These are phyloP conservation scores for Trametes villosa DNA, from an alignment of 768 basidiomycete species.

Conservation along the genomic window DNA sequence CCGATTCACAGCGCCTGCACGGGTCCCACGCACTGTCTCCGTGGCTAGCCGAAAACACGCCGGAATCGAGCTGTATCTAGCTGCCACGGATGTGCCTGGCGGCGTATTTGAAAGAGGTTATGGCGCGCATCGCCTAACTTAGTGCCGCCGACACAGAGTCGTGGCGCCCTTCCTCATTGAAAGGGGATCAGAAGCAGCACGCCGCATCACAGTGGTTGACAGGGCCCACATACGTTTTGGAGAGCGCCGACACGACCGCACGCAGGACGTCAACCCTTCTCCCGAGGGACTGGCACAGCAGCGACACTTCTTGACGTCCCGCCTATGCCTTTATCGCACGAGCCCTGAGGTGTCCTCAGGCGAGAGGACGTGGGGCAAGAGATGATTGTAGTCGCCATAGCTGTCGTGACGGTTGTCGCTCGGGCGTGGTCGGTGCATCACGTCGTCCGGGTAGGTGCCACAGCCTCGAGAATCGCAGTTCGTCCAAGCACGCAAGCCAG, in stretches of 20 bases:
- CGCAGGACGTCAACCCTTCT: slow-evolving; percentile 1
- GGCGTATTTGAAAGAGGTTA: neutral
- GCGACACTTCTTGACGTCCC: neutral
- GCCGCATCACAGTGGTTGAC: neutral
- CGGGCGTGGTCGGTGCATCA: slow-evolving; percentile 10
- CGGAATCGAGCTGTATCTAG: neutral
- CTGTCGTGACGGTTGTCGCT: slow-evolving; percentile 19
- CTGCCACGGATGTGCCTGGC: neutral
- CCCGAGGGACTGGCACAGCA: slow-evolving; percentile 2
- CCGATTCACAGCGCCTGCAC: neutral
- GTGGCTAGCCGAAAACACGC: slow-evolving; percentile 6
- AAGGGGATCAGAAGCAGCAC: neutral
- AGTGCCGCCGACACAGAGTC: neutral
- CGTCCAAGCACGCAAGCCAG: neutral
- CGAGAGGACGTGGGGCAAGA: slow-evolving; percentile 4
- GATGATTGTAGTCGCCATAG: slow-evolving; percentile 17
- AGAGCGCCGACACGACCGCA: neutral
- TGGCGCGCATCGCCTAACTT: neutral
- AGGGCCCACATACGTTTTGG: neutral
- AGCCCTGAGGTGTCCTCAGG: neutral
- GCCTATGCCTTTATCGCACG: neutral
- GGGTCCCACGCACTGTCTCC: neutral
- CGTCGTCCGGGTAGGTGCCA: slow-evolving; percentile 10
- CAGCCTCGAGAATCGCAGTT: slow-evolving; percentile 9
- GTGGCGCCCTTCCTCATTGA: neutral